These are phyloP conservation scores for Podila clonocystis DNA, from an alignment of 192 early-diverging fungal species.

Conservation along the genomic window DNA sequence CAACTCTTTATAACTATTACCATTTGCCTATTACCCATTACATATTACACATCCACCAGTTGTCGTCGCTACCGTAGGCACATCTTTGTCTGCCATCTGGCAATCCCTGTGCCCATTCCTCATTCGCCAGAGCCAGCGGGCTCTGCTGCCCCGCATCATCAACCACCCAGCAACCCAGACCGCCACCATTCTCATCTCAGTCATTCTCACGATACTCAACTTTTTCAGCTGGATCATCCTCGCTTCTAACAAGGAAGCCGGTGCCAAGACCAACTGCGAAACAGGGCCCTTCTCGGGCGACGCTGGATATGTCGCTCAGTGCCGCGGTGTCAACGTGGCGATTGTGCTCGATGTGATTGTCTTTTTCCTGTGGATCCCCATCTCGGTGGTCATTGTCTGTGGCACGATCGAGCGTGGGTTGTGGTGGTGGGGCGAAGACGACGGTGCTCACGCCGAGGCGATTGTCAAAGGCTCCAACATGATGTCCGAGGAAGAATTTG, in stretches of 20 bases:
- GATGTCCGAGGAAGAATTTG: slow-evolving; percentile 53
- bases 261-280: slow-evolving; percentile 22
- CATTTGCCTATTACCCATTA: too few species aligned
- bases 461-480: slow-evolving; percentile 35
- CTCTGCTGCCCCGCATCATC: slow-evolving; percentile 38
- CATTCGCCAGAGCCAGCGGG: slow-evolving; percentile 38
- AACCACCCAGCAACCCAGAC: slow-evolving; percentile 46
- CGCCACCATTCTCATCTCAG: slow-evolving; percentile 40
- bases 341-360: slow-evolving; percentile 29
- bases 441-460: slow-evolving; percentile 31
- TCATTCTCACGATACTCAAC: slow-evolving; percentile 42
- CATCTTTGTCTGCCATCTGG: slow-evolving; percentile 39
- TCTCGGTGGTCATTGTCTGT: slow-evolving; percentile 47
- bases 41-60: too few species aligned
- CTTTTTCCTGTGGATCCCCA: slow-evolving; percentile 48
- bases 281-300: slow-evolving; percentile 2
- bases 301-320: slow-evolving; percentile 23
- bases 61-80: slow-evolving; percentile 31
- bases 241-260: slow-evolving; percentile 15
- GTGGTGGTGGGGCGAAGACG: slow-evolving; percentile 53
- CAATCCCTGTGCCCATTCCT: slow-evolving; percentile 47
- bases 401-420: slow-evolving; percentile 47
- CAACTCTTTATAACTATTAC: not conserved
- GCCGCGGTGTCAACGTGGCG: slow-evolving; percentile 37
- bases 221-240: slow-evolving; percentile 49